These are phyloP conservation scores for Xylaria sp. DNA, from an alignment of 2,329 filamentous ascomycete species.

Conservation along the genomic window DNA sequence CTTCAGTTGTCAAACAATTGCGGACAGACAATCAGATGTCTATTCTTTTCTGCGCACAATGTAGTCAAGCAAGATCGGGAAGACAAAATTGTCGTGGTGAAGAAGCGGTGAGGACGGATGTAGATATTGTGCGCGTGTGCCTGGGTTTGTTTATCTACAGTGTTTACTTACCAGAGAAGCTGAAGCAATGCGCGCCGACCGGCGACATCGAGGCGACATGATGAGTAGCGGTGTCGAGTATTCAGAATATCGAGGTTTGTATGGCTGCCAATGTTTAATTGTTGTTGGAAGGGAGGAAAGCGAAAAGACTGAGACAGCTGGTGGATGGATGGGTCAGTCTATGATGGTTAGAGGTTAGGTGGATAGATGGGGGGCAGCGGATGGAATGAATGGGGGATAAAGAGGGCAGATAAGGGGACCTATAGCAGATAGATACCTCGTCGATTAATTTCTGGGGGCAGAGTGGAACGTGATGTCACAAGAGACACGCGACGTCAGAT, in stretches of 20 bases:
- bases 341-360: not conserved
- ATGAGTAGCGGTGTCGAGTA: conserved; percentile 32
- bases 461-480: conserved; percentile 42
- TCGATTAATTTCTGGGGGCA: conserved; percentile 9
- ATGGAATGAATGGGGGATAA: not conserved
- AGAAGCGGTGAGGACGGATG: not conserved
- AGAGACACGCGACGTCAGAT: conserved; percentile 21
- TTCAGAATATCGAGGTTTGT: not conserved
- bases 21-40: not conserved
- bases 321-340: not conserved
- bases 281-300: not conserved
- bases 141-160: conserved; percentile 31
- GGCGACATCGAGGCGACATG: conserved; percentile 53
- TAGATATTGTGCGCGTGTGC: not conserved
- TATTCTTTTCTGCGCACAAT: not conserved
- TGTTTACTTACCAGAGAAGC: conserved; percentile 51
- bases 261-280: not conserved
- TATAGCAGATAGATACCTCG: not conserved
- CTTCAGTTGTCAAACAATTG: not conserved
- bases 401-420: not conserved
- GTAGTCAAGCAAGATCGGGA: not conserved
- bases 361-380: not conserved
- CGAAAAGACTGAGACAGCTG: not conserved
- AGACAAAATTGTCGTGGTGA: not conserved
- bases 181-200: conserved; percentile 58